phyloP scores from a whole-genome alignment of 441 rosid genomes.

The Biscutella laevigata region DNA sequence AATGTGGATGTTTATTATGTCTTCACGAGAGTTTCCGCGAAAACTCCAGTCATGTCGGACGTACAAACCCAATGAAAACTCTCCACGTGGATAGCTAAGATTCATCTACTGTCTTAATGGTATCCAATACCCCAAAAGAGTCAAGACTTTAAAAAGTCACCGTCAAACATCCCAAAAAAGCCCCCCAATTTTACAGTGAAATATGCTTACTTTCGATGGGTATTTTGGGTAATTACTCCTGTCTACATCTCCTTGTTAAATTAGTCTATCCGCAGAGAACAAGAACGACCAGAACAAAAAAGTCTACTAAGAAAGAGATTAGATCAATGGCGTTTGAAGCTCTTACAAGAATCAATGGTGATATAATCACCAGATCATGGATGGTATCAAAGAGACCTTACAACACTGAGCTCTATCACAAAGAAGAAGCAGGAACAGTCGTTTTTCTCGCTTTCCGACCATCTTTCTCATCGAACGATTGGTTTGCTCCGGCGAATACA shows the following conservation, averaged over 20 bases:
- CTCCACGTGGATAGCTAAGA: constrained; percentile 9
- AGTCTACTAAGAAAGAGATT: background rate
- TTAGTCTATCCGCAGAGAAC: background rate
- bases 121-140: background rate
- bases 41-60: constrained; percentile 10
- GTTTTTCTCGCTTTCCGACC: constrained; percentile 46
- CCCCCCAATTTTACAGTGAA: background rate
- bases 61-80: background rate
- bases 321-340: constrained; percentile 38
- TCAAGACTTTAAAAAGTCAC: too few species aligned
- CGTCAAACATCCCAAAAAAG: too few species aligned
- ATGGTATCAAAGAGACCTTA: constrained; percentile 31
- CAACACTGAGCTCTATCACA: constrained; percentile 21
- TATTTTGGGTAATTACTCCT: background rate
- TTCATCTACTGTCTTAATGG: background rate
- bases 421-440: constrained; percentile 10
- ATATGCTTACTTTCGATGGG: background rate
- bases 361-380: constrained; percentile 33
- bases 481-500: constrained; percentile 23
- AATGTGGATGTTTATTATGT: background rate
- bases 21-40: constrained; percentile 5
- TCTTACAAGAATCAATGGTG: constrained; percentile 25
- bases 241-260: background rate
- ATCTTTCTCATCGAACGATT: constrained; percentile 35
- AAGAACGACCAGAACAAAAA: background rate